These are phyloP conservation scores for Clitopilus passeckerianus DNA, from an alignment of 768 basidiomycete genomes.

Conservation along the genomic window DNA sequence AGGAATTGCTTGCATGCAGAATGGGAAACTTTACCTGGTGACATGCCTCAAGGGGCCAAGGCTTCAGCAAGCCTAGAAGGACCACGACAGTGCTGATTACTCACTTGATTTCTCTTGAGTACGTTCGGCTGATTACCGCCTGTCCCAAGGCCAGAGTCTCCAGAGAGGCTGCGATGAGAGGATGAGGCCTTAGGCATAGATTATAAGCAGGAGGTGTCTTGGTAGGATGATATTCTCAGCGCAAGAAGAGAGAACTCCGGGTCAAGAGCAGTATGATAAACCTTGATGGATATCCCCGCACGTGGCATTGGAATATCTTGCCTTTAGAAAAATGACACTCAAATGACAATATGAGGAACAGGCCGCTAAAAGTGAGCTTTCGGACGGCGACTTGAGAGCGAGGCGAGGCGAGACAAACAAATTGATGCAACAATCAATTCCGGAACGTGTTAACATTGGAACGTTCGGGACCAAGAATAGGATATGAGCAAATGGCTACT, in stretches of 20 bases:
- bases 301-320: constrained; percentile 5
- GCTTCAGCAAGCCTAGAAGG: too few species aligned
- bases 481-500: background rate
- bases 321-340: background rate
- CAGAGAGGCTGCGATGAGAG: constrained; percentile 17
- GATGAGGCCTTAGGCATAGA: constrained; percentile 35
- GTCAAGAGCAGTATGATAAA: background rate
- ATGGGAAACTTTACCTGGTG: constrained; percentile 37
- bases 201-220: background rate
- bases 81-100: constrained; percentile 8
- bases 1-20: background rate
- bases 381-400: background rate
- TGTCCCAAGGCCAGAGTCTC: constrained; percentile 17
- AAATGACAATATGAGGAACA: background rate
- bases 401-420: background rate
- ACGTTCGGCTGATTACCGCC: constrained; percentile 37
- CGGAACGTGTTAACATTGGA: background rate
- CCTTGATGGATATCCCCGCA: constrained; percentile 7
- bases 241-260: background rate
- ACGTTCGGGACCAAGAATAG: background rate
- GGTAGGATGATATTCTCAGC: constrained; percentile 1
- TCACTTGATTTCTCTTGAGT: constrained; percentile 48
- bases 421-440: background rate
- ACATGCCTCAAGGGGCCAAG: constrained; percentile 33
- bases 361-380: too few species aligned